Evolutionary conservation across 2,329 filamentous ascomycete species (phyloP).

Genomic region (Sarocladium kiliense): DNA sequence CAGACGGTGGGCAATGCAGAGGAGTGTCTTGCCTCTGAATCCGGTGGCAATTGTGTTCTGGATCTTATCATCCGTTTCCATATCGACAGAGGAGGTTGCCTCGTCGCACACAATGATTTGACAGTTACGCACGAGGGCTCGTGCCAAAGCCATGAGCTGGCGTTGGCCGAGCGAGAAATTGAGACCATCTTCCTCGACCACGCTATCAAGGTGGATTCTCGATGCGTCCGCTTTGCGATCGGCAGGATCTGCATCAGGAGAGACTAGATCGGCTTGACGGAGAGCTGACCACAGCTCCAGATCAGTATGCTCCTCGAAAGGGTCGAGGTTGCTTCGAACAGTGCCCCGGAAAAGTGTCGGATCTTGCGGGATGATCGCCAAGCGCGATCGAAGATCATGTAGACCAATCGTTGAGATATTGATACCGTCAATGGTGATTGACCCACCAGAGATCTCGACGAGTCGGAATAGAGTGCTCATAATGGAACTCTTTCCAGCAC

Average conservation of each 20-base stretch:
- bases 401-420: constrained; percentile 71
- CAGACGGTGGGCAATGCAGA: constrained; percentile 89
- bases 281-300: constrained; percentile 73
- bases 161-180: constrained; percentile 95
- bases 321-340: constrained; percentile 73
- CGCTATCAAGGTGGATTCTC: constrained; percentile 75
- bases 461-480: constrained; percentile 79
- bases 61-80: constrained; percentile 95
- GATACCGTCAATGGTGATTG: constrained; percentile 60
- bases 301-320: constrained; percentile 73
- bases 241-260: constrained; percentile 44
- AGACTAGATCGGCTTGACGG: constrained; percentile 69
- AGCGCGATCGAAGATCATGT: constrained; percentile 67
- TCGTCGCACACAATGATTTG: constrained; percentile 98
- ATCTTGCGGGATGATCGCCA: constrained; percentile 81
- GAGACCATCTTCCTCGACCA: constrained; percentile 89
- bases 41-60: constrained; percentile 80
- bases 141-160: constrained; percentile 89
- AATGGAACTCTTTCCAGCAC: constrained; percentile 78
- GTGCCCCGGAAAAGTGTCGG: constrained; percentile 79
- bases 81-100: constrained; percentile 87
- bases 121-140: constrained; percentile 79
- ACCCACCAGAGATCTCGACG: constrained; percentile 58
- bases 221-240: constrained; percentile 66
- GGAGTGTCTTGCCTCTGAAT: constrained; percentile 79